A percentile compares a stretch with the other conserved stretches of the same genome.
Evolutionary conservation across 2,329 filamentous ascomycete species (phyloP).

Genomic region (Myrmaecium sp.): DNA sequence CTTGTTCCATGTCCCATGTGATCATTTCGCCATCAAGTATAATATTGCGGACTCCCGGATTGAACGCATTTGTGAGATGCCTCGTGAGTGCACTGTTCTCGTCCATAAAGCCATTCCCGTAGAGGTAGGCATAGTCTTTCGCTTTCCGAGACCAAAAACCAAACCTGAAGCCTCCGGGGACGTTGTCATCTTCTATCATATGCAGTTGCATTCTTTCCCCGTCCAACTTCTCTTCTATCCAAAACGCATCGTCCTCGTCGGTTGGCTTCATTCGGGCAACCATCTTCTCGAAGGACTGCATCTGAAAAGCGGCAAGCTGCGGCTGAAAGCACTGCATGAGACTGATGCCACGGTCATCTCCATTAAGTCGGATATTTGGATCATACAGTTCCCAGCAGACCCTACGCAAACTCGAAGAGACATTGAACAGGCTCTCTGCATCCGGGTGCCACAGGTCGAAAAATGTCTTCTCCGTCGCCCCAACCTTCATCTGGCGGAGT

Average conservation of each 20-base stretch:
- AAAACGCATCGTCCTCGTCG: constrained; percentile 61
- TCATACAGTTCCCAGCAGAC: constrained; percentile 92
- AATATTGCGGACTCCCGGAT: constrained; percentile 59
- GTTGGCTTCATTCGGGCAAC: constrained; percentile 49
- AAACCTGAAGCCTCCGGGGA: constrained; percentile 57
- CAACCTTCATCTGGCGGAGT: constrained; percentile 45
- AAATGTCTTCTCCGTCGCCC: constrained; percentile 57
- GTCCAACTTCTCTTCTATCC: constrained; percentile 96
- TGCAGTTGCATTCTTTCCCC: constrained; percentile 96
- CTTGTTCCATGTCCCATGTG: constrained; percentile 78
- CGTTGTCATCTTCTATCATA: constrained; percentile 54
- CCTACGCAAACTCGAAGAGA: constrained; percentile 73
- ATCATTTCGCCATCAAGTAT: constrained; percentile 98
- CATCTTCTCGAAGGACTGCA: constrained; percentile 66
- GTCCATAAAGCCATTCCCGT: constrained; percentile 62
- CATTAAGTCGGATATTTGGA: constrained; percentile 52
- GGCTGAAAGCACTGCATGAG: constrained; percentile 96
- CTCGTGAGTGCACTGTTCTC: constrained; percentile 62
- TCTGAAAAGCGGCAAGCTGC: constrained; percentile 84
- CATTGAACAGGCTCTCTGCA: constrained; percentile 50
- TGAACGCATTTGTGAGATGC: constrained; percentile 63
- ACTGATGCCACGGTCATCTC: constrained; percentile 55
- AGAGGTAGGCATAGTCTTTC: constrained; percentile 91
- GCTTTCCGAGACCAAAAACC: constrained; percentile 90
- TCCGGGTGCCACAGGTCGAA: constrained; percentile 47